These are phyloP conservation scores for Lactarius pseudohatsudake DNA, from an alignment of 768 basidiomycete genomes.

Conservation along the genomic window DNA sequence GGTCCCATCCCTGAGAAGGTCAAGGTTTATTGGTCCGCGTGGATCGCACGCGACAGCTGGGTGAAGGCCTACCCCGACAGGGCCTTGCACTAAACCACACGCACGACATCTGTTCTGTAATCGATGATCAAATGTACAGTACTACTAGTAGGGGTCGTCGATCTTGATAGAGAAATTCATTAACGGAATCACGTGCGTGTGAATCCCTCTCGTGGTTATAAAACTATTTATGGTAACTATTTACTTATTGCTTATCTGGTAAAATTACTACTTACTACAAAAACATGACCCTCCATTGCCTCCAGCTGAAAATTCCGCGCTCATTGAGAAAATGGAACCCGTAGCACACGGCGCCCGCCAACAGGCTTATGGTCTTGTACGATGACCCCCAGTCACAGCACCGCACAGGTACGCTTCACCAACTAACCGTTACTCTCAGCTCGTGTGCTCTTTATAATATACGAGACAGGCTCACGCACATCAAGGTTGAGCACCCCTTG, in stretches of 20 bases:
- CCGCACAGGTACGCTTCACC: neutral
- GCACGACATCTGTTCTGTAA: neutral
- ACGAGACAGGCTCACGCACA: neutral
- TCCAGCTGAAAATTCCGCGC: neutral
- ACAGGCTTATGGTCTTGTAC: neutral
- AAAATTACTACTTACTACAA: no score
- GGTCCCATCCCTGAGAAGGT: slow-evolving; percentile 42
- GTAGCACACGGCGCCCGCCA: neutral
- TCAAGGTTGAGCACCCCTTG: neutral
- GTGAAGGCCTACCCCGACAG: slow-evolving; percentile 35
- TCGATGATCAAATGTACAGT: no score
- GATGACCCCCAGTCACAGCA: slow-evolving; percentile 4
- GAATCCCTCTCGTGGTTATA: no score
- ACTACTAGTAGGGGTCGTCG: no score
- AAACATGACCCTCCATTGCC: neutral
- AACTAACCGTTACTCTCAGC: neutral
- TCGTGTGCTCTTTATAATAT: neutral
- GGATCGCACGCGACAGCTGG: slow-evolving; percentile 48
- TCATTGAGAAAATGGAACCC: neutral
- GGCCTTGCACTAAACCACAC: slow-evolving; percentile 25
- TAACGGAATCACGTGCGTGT: no score
- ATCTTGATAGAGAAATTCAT: no score
- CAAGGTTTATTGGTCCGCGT: slow-evolving; percentile 44
- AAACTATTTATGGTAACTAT: no score
- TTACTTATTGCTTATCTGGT: no score